Conservation (phyloP, 2,329 filamentous ascomycete genomes). For the Sporothrix inflata region DNA sequence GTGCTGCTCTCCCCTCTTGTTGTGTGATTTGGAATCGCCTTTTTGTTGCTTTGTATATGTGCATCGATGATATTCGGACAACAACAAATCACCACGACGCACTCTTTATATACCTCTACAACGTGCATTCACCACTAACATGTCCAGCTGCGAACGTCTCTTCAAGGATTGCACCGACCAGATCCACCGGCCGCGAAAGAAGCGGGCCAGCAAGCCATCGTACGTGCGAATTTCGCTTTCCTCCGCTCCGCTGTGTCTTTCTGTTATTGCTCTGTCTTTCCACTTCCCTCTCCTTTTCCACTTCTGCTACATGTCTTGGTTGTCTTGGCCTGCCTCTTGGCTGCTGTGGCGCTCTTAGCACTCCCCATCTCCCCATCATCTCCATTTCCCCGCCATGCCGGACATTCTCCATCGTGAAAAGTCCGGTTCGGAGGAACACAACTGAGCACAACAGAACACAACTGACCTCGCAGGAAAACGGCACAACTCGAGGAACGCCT, state of each 20-base stretch:
- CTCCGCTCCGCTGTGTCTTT: neutral
- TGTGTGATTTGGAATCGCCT: neutral
- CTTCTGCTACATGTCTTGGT: too few relatives aligned
- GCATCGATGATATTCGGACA: neutral
- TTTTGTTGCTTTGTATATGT: conserved; percentile 1
- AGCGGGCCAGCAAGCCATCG: conserved; percentile 55
- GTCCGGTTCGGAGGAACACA: conserved; percentile 14
- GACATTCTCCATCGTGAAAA: conserved; percentile 15
- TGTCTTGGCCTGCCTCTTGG: neutral
- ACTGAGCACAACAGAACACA: neutral
- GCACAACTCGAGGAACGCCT: conserved; percentile 55
- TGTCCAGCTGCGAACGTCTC: conserved; percentile 51
- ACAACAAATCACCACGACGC: neutral
- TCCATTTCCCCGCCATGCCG: neutral
- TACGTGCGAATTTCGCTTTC: conserved; percentile 41
- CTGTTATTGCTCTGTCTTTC: neutral
- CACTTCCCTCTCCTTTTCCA: too few relatives aligned
- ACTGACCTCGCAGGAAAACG: conserved; percentile 46
- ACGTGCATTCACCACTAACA: too few relatives aligned
- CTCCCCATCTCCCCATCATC: neutral
- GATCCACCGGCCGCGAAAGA: conserved; percentile 55
- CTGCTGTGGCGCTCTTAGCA: neutral
- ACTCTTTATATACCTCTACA: too few relatives aligned
- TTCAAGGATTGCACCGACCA: conserved; percentile 53
- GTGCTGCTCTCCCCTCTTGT: neutral